Evolutionary conservation across 2,329 filamentous ascomycete species (phyloP), one percentile per base, ranked within the genome.

Genomic region (Alternaria brassicicola): DNA sequence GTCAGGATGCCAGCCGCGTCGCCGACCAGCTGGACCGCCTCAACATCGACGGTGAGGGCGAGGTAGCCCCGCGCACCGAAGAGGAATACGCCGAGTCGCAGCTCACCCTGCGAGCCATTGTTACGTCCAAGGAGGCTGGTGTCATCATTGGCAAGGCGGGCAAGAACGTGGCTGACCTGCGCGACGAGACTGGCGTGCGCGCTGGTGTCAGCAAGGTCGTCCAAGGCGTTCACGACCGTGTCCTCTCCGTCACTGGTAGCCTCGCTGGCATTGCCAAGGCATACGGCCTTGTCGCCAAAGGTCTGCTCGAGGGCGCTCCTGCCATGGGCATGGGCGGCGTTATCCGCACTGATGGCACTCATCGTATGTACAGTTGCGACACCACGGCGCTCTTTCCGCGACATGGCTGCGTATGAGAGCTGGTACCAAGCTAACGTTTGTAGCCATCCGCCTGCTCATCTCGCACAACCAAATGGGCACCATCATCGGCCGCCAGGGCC

Each of bases 391-490:
- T 50, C 31, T 26, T 19, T 12, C n/a, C 46, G 25, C 31, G 43
- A 39, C 15, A 28, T 39, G 19, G 42, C 26, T 33, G 39, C 28
- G 21, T 33, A 13, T 38, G 33, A 19, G 23, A 21, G 43, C 43
- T 25, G 43, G 28, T 47, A 6, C 21, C 46, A 53, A 41, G 61
- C 70, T 74, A 65, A 75, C 59, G 38, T 42, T 19, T 42, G 28
- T 55, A 99, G 95, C 95, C 61, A 91, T 99, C 78, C 97, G 97
- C 76, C 89, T 99, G 30, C 89, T 99, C 77, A 98, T 99, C 79
- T 99, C 95, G 31, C 94, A 99, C 83, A 98, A 98, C 79, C 95
- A 99, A 81, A 99, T 99, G 95, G 95, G 95, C 63, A 99, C 95
- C 72, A 97, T 99, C 81, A 99, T 99, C 76, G 95, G 95, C 72